Evolutionary conservation across 2,329 filamentous ascomycete genomes (phyloP), one percentile per base, ranked within the genome.

Genomic region (Pleoardoris graminearum): DNA sequence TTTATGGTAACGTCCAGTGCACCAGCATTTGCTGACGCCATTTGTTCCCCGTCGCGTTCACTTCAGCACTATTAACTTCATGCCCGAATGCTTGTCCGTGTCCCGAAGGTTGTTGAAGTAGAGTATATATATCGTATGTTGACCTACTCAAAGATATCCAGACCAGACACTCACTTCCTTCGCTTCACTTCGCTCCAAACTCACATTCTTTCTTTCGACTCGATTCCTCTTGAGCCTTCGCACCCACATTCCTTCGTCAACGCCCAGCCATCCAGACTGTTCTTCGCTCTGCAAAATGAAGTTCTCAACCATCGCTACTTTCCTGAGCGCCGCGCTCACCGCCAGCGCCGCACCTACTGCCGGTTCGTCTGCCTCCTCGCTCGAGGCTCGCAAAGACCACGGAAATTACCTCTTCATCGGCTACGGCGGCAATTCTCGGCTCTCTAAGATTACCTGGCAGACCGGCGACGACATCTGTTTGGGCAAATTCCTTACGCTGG

Each of bases 401-500:
- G 36, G 17, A 4, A 38, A 38, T 19, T 21, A 10, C 8, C 2
- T 38, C 36, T 38, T 38, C 36, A 38, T 38, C 17, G 36, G 36
- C 36, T 14, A 38, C 19, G 8, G 17, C 4, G 36, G 36, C 11
- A n/a, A 19, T 4, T 4, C 17, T 14, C 36, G 6, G 4, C 4
- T 36, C n/a, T 38, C 36, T n/a, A 38, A 38, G 17, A 38, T 38
- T n/a, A 38, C 36, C 36, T 38, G 19, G 36, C 19, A 38, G n/a
- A 22, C 19, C 3, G 36, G 36, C 36, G 36, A 38, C 19, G 36
- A 38, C 36, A 4, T 38, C 8, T 38, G 36, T 19, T 19, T 17
- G 8, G 36, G 36, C 4, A 12, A 38, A 2, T 38, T 22, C 36
- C 8, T 11, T 2, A 38, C 36, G 8, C 19, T 38, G 6, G 17